These are phyloP conservation scores for Eragrostis curvula DNA, from an alignment of 176 grass and related monocot genomes.

Conservation along the genomic window DNA sequence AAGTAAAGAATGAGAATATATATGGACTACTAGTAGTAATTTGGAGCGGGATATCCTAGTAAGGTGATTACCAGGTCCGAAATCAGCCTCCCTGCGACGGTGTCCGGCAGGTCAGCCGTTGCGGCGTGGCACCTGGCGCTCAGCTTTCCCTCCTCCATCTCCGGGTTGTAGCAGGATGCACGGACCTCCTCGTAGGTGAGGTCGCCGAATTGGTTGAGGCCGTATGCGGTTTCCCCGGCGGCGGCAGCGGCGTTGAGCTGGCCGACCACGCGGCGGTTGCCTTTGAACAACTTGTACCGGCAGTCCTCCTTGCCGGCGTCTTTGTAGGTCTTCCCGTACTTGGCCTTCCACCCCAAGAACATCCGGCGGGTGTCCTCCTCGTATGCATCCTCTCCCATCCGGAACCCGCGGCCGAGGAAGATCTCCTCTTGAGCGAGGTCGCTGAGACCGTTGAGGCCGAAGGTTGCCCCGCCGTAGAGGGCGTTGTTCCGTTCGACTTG, in stretches of 20 bases:
- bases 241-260: neutral
- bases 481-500: neutral
- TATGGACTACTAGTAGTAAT: too few species aligned
- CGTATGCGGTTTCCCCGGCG: neutral
- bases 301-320: slow-evolving; percentile 25
- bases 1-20: neutral
- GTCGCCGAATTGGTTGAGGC: slow-evolving; percentile 29
- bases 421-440: neutral
- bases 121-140: neutral
- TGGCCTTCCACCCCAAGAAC: slow-evolving; percentile 36
- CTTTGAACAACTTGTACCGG: slow-evolving; percentile 27
- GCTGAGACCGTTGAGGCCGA: slow-evolving; percentile 19
- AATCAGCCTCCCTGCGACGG: too few species aligned
- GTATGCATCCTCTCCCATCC: neutral
- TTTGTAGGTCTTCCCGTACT: slow-evolving; percentile 23
- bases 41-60: too few species aligned
- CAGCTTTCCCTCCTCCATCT: slow-evolving; percentile 9
- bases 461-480: neutral
- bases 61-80: too few species aligned
- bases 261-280: neutral
- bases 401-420: neutral
- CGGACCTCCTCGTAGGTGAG: slow-evolving; percentile 27
- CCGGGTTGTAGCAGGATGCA: neutral
- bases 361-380: slow-evolving; percentile 19
- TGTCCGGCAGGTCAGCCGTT: too few species aligned